A percentile compares a stretch with the other conserved stretches of the same genome.
Conservation (phyloP, 192 early-diverging fungal species). For the Coemansia sp. region DNA sequence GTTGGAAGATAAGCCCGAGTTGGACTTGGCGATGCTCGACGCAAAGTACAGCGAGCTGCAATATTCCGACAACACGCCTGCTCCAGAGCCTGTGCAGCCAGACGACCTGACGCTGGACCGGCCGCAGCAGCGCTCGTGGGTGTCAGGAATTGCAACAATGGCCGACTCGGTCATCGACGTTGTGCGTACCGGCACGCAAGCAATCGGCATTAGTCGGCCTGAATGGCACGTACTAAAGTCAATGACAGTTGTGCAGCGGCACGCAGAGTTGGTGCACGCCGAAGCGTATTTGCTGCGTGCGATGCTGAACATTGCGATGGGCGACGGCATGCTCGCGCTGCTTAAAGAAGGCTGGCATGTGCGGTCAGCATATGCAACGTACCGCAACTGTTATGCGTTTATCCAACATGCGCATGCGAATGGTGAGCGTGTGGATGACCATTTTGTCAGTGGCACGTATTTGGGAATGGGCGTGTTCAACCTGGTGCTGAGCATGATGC, state of each 20-base stretch:
- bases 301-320: conserved; percentile 69
- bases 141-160: conserved; percentile 31
- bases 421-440: conserved; percentile 70
- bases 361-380: conserved; percentile 65
- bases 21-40: conserved; percentile 25
- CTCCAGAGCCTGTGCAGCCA: neutral
- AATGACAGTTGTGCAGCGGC: conserved; percentile 41
- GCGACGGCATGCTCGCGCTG: conserved; percentile 73
- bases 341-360: conserved; percentile 78
- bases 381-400: conserved; percentile 60
- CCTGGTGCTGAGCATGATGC: conserved; percentile 74
- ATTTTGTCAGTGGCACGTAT: conserved; percentile 78
- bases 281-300: conserved; percentile 75
- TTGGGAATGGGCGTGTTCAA: conserved; percentile 79
- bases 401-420: conserved; percentile 54
- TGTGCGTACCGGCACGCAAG: conserved; percentile 41
- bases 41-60: conserved; percentile 35
- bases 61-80: neutral
- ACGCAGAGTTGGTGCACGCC: conserved; percentile 76
- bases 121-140: conserved; percentile 35
- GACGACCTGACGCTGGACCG: conserved; percentile 13
- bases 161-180: conserved; percentile 47
- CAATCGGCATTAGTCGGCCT: conserved; percentile 35
- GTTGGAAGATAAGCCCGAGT: conserved; percentile 2
- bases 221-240: conserved; percentile 33